Evolutionary conservation across 495 filamentous ascomycete species (phyloP), one percentile per base, ranked within the genome.

Genomic region (Penicillium canariense): DNA sequence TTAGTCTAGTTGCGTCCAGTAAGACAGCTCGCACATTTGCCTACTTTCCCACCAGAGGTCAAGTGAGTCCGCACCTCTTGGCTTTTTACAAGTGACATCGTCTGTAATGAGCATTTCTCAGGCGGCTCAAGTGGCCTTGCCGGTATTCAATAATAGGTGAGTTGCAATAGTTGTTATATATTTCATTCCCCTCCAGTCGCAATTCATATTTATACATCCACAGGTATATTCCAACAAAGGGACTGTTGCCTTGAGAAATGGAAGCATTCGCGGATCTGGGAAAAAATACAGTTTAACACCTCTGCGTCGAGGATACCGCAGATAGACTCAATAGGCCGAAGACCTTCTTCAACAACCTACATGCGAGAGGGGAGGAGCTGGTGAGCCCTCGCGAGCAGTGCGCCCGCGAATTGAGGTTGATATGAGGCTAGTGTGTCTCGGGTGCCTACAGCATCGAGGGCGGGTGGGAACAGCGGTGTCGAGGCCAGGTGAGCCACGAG

Each of bases 1-100:
- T 82, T 12, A 59, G 55, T 32, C 66, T 82, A 39, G 71, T 70
- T 10, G 70, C 77, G 14, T 80, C 77, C 17, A 74, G 75, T 1
- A 84, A 84, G 62, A 78, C 76, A 18, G 81, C 67, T 0, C 62
- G 76, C 10, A 47, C 64, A 0, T 74, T 80, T 56, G 68, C 77
- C 6, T 67, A 73, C 32, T 60, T 69, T 35, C 17, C 67, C 9
- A 43, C 62, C 15, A 38, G 50, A 0, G 62, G 27, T 22, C 52
- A 6, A 45, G 15, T 8, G 39, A 20, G 17, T 23, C 12, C 10
- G 59, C 48, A 0, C 68, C 71, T 1, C 23, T 71, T 9, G 68
- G 60, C 0, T 54, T 70, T 7, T 30, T 73, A 14, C 65, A 71
- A 44, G 55, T 72, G 2, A 70, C 65, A 0, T 65, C 66, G 0